Evolutionary conservation across 2,329 filamentous ascomycete species (phyloP).

Genomic region (Aspergillus pseudonomiae): DNA sequence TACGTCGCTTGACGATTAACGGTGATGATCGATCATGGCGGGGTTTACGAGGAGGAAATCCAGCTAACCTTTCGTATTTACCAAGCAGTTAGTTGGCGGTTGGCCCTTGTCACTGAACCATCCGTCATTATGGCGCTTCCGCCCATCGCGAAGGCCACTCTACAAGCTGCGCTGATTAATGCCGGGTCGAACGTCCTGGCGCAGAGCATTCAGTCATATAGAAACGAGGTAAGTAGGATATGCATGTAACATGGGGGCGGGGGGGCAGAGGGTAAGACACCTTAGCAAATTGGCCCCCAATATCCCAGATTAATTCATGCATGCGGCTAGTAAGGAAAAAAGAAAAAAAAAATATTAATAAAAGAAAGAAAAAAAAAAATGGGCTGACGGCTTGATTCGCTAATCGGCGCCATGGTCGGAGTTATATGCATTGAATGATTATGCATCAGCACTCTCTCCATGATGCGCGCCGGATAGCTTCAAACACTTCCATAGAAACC

Average conservation of each 20-base stretch:
- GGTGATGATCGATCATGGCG: background rate
- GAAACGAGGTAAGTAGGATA: slow-evolving; percentile 40
- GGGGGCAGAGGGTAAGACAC: background rate
- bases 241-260: background rate
- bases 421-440: background rate
- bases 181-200: slow-evolving; percentile 59
- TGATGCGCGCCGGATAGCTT: background rate
- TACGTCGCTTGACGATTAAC: background rate
- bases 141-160: slow-evolving; percentile 55
- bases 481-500: slow-evolving; percentile 34
- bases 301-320: background rate
- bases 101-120: background rate
- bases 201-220: slow-evolving; percentile 57
- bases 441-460: background rate
- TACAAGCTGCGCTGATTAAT: slow-evolving; percentile 57
- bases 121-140: slow-evolving; percentile 36
- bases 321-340: background rate
- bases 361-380: background rate
- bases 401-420: slow-evolving; percentile 3
- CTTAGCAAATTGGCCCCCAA: background rate
- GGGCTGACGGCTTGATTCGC: background rate
- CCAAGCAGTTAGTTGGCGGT: background rate
- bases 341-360: no score
- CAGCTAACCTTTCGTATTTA: background rate
- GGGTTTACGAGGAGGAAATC: background rate